Evolutionary conservation across 768 basidiomycete genomes (phyloP).

Genomic region (Dacryopinax primogenitus): DNA sequence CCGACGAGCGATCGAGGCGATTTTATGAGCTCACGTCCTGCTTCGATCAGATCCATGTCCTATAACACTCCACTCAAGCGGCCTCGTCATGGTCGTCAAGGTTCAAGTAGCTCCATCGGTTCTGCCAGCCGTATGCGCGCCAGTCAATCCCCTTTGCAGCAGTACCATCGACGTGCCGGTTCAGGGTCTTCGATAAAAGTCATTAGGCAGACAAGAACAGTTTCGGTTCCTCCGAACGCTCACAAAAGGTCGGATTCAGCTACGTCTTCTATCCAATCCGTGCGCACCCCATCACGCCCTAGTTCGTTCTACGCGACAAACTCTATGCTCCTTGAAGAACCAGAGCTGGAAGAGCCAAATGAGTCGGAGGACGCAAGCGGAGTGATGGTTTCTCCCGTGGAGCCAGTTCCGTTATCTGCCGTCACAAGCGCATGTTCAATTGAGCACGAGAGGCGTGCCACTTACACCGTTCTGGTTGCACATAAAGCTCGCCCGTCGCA

Average conservation of each 20-base stretch:
- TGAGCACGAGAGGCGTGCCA: slow-evolving; percentile 11
- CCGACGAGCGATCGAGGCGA: slow-evolving; percentile 80
- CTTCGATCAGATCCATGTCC: slow-evolving; percentile 55
- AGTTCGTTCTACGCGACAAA: slow-evolving; percentile 58
- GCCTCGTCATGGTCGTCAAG: slow-evolving; percentile 48
- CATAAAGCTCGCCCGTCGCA: slow-evolving; percentile 68
- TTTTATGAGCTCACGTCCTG: slow-evolving; percentile 56
- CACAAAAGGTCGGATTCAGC: slow-evolving; percentile 67
- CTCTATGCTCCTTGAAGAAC: slow-evolving; percentile 36
- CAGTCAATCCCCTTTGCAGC: slow-evolving; percentile 64
- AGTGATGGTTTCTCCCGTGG: slow-evolving; percentile 34
- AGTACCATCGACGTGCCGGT: slow-evolving; percentile 63
- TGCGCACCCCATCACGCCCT: slow-evolving; percentile 53
- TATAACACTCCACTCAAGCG: slow-evolving; percentile 24
- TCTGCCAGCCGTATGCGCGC: slow-evolving; percentile 37
- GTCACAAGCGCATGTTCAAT: slow-evolving; percentile 29
- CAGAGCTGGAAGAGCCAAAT: slow-evolving; percentile 30
- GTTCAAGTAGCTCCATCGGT: slow-evolving; percentile 63
- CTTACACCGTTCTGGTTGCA: slow-evolving; percentile 51
- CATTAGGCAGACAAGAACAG: slow-evolving; percentile 46
- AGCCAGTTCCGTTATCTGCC: slow-evolving; percentile 39
- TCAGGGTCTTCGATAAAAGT: slow-evolving; percentile 77
- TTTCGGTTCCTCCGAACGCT: slow-evolving; percentile 30
- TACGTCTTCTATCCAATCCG: slow-evolving; percentile 64
- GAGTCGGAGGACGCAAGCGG: slow-evolving; percentile 16